A percentile compares a stretch with the other conserved stretches of the same genome.
Evolutionary conservation across 192 early-diverging fungal genomes (phyloP).

Genomic region (Backusella sp.): DNA sequence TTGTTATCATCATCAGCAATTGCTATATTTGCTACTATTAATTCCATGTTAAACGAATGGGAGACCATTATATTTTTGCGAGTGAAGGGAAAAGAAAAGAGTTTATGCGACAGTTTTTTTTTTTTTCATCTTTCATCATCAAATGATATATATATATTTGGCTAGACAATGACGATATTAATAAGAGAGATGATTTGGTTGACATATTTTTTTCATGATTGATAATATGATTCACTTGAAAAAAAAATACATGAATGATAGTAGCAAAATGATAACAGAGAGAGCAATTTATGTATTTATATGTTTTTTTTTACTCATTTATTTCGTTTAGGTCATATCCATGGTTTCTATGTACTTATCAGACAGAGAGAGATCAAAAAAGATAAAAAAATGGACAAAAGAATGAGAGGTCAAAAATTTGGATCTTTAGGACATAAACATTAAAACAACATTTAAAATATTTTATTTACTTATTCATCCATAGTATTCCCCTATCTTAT

Average conservation of each 20-base stretch:
- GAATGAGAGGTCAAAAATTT: background rate
- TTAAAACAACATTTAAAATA: background rate
- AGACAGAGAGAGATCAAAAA: conserved; percentile 21
- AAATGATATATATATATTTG: background rate
- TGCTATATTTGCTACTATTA: background rate
- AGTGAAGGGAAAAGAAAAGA: background rate
- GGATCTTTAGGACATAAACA: background rate
- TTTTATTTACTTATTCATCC: background rate
- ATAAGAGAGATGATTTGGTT: background rate
- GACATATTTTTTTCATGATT: background rate
- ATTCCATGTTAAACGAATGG: background rate
- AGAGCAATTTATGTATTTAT: background rate
- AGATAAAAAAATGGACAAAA: background rate
- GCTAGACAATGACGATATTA: background rate
- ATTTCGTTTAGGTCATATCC: conserved; percentile 22
- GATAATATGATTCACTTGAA: background rate
- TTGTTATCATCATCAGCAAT: background rate
- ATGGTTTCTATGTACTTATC: conserved; percentile 32
- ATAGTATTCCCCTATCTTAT: background rate
- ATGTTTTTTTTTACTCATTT: background rate
- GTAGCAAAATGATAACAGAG: background rate
- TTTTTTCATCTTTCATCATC: background rate
- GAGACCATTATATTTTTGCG: background rate
- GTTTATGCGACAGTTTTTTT: background rate
- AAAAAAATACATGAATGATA: background rate